Evolutionary conservation across 495 filamentous ascomycete species (phyloP).

Genomic region (Hypoxylon trugodes): DNA sequence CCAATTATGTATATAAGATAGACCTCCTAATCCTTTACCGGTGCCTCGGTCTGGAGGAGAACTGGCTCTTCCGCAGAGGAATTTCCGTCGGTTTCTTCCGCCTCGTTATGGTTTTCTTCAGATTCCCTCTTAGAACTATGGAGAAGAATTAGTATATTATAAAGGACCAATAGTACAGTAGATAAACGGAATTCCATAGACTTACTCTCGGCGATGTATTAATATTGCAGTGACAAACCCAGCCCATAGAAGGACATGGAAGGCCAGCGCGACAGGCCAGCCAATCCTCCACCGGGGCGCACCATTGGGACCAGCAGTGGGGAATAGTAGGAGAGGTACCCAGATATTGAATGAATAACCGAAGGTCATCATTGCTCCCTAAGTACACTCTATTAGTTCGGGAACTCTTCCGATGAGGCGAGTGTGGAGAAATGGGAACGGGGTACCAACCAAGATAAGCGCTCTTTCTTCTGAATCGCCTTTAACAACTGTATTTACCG

Average conservation of each 20-base stretch:
- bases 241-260: conserved; percentile 53
- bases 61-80: conserved; percentile 28
- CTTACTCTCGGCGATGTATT: conserved; percentile 47
- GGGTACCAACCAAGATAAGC: conserved; percentile 52
- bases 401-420: neutral
- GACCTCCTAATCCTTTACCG: conserved; percentile 12
- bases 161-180: neutral
- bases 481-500: conserved; percentile 56
- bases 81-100: neutral
- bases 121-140: conserved; percentile 7
- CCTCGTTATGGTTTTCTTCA: neutral
- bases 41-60: conserved; percentile 16
- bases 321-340: conserved; percentile 56
- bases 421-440: neutral
- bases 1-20: too few species aligned
- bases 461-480: conserved; percentile 58
- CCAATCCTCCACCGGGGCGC: conserved; percentile 56
- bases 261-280: conserved; percentile 53
- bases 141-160: neutral
- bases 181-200: neutral
- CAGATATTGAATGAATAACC: conserved; percentile 60
- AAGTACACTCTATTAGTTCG: neutral
- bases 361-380: conserved; percentile 61
- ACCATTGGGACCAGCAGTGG: conserved; percentile 53
- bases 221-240: conserved; percentile 52